Conservation (phyloP, 768 basidiomycete genomes). For the Heimioporus sp. region DNA sequence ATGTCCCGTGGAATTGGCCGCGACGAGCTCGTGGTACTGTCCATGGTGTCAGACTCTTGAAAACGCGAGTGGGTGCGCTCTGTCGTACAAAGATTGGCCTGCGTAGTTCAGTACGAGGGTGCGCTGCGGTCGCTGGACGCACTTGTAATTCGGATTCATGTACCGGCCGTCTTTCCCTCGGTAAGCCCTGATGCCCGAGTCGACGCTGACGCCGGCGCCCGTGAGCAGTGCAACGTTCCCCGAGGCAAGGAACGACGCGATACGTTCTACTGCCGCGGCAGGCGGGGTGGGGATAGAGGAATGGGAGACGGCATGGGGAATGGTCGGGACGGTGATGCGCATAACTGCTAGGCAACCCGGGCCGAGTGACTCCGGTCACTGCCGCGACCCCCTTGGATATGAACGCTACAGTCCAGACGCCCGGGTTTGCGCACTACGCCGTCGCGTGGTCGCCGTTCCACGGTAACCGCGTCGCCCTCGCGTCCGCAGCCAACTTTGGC, state of each 20-base stretch:
- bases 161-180: slow-evolving; percentile 82
- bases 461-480: slow-evolving; percentile 67
- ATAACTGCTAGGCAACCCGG: slow-evolving; percentile 37
- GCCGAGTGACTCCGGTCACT: too few relatives aligned
- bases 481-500: slow-evolving; percentile 90
- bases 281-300: slow-evolving; percentile 39
- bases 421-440: slow-evolving; percentile 82
- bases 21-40: slow-evolving; percentile 80
- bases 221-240: slow-evolving; percentile 80
- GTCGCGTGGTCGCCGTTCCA: slow-evolving; percentile 88
- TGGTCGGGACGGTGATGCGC: slow-evolving; percentile 76
- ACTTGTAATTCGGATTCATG: slow-evolving; percentile 91
- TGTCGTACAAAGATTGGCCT: slow-evolving; percentile 56
- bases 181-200: slow-evolving; percentile 95
- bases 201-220: slow-evolving; percentile 93
- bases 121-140: slow-evolving; percentile 14
- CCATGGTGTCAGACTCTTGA: slow-evolving; percentile 9
- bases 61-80: slow-evolving; percentile 2
- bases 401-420: slow-evolving; percentile 56
- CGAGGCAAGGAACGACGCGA: slow-evolving; percentile 60
- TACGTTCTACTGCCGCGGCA: slow-evolving; percentile 55
- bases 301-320: slow-evolving; percentile 54
- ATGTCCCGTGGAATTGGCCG: slow-evolving; percentile 63
- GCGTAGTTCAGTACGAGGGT: slow-evolving; percentile 17
- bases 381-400: background rate